Conservation (phyloP, 495 filamentous ascomycete genomes). For the Aspergillus avenaceus region DNA sequence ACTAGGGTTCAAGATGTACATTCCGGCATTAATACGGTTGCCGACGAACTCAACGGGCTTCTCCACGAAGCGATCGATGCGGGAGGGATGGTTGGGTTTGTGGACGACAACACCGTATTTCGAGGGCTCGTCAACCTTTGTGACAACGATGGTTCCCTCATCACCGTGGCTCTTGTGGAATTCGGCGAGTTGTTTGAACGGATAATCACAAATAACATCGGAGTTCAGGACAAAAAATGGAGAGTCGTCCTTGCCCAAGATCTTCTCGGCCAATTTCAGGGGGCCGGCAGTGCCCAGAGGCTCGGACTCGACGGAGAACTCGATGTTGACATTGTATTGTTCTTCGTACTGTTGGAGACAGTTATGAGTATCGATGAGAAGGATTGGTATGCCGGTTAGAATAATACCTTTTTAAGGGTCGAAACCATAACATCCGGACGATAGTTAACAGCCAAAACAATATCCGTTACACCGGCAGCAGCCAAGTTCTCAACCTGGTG, state of each 20-base stretch:
- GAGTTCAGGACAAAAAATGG: conserved; percentile 99
- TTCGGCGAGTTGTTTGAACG: conserved; percentile 80
- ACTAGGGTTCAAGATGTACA: conserved; percentile 96
- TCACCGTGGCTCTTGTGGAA: conserved; percentile 90
- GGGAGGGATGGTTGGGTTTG: conserved; percentile 86
- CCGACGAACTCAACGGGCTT: conserved; percentile 99
- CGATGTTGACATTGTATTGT: conserved; percentile 87
- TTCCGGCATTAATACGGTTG: conserved; percentile 98
- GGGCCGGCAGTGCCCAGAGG: conserved; percentile 95
- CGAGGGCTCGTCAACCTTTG: conserved; percentile 97
- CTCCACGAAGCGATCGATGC: conserved; percentile 98
- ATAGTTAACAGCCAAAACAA: conserved; percentile 98
- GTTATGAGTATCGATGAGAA: not conserved
- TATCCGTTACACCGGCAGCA: conserved; percentile 93
- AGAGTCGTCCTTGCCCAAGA: conserved; percentile 84
- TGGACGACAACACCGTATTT: conserved; percentile 99
- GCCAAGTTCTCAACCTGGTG: conserved; percentile 97
- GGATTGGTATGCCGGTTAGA: not conserved
- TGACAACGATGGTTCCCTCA: conserved; percentile 98
- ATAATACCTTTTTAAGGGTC: conserved; percentile 60
- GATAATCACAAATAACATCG: conserved; percentile 97
- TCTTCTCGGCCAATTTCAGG: conserved; percentile 91
- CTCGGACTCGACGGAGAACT: conserved; percentile 94
- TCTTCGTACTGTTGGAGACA: conserved; percentile 67
- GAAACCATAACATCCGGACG: conserved; percentile 91